These are phyloP conservation scores for Kazachstania kunashirensis DNA, from an alignment of 805 yeast genomes.

Conservation along the genomic window DNA sequence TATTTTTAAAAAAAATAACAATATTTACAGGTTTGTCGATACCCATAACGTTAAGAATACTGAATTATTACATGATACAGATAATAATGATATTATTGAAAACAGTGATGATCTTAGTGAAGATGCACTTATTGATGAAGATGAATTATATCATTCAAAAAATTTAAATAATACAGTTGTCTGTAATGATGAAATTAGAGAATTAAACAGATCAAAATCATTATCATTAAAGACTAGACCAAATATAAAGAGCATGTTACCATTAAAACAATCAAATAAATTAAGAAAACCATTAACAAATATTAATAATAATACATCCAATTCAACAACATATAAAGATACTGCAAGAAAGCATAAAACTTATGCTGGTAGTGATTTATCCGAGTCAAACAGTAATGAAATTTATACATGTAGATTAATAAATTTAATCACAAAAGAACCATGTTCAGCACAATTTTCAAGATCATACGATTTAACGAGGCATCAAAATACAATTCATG, in stretches of 20 bases:
- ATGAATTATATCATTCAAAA: conserved; percentile 15
- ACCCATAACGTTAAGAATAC: background rate
- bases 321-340: background rate
- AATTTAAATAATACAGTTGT: conserved; percentile 5
- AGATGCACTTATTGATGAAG: conserved; percentile 11
- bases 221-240: conserved; percentile 6
- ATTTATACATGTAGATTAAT: conserved; percentile 13
- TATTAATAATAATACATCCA: conserved; percentile 5
- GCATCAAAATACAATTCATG: conserved; percentile 94
- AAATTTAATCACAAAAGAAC: conserved; percentile 22
- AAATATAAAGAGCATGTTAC: background rate
- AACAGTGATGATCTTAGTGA: conserved; percentile 8
- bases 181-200: conserved; percentile 6
- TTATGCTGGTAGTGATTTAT: background rate
- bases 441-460: conserved; percentile 48
- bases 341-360: background rate
- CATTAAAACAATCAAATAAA: background rate
- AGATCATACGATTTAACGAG: conserved; percentile 91
- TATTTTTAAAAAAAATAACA: background rate
- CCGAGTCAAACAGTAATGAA: conserved; percentile 3
- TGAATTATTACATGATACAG: conserved; percentile 1
- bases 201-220: conserved; percentile 9
- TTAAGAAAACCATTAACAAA: conserved; percentile 6
- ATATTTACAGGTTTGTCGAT: conserved; percentile 2
- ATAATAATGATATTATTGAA: background rate